These are phyloP conservation scores for Rugonectria rugulosa DNA, from an alignment of 2,329 filamentous ascomycete genomes.

Conservation along the genomic window DNA sequence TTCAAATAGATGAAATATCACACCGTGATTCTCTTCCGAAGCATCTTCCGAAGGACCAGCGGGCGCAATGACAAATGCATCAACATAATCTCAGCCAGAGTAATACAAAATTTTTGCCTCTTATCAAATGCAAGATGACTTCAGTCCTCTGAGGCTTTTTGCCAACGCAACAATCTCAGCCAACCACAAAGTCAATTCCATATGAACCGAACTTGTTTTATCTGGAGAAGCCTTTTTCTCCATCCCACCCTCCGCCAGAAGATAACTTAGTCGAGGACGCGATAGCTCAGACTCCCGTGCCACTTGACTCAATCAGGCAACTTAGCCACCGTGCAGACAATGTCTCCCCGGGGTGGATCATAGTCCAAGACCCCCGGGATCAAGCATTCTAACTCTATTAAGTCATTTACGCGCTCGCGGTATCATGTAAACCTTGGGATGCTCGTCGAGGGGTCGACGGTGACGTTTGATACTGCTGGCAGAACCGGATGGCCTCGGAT, in stretches of 20 bases:
- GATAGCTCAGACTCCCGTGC: background rate
- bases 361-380: slow-evolving; percentile 9
- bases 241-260: background rate
- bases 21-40: too few species aligned
- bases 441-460: background rate
- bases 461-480: background rate
- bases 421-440: background rate
- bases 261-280: background rate
- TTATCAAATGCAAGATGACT: background rate
- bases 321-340: slow-evolving; percentile 33
- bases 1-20: too few species aligned
- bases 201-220: background rate
- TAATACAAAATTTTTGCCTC: background rate
- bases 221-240: too few species aligned
- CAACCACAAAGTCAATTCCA: background rate
- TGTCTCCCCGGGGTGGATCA: background rate
- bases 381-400: slow-evolving; percentile 25
- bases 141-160: background rate
- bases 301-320: slow-evolving; percentile 33
- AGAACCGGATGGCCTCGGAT: background rate
- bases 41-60: too few species aligned
- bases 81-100: background rate
- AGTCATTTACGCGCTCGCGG: slow-evolving; percentile 28
- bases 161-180: background rate
- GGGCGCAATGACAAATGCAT: background rate